phyloP scores from a whole-genome alignment of 2,329 filamentous ascomycete genomes.

The Trichoderma atrobrunneum region DNA sequence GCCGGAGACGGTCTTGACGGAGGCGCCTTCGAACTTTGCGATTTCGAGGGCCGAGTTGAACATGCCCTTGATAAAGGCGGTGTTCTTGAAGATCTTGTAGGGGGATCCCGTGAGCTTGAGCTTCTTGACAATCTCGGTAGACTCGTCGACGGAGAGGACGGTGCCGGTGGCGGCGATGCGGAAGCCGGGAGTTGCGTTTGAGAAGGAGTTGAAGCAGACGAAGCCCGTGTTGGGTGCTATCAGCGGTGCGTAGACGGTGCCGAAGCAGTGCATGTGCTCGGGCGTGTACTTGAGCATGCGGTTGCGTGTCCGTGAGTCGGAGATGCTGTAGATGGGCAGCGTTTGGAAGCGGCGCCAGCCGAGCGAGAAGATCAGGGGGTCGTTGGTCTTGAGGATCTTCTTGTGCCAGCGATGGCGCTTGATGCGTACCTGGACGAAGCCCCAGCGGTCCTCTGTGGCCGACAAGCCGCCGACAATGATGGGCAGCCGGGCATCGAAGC shows the following conservation, averaged over 20 bases:
- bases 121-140: conserved; percentile 98
- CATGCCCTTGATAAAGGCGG: conserved; percentile 98
- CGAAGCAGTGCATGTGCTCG: conserved; percentile 99
- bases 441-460: conserved; percentile 91
- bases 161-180: conserved; percentile 92
- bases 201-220: conserved; percentile 87
- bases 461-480: conserved; percentile 89
- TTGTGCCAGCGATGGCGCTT: conserved; percentile 99
- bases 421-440: conserved; percentile 91
- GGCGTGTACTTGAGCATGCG: conserved; percentile 99
- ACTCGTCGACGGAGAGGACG: conserved; percentile 90
- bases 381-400: conserved; percentile 97
- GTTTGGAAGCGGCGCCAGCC: conserved; percentile 96
- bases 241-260: conserved; percentile 89
- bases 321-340: conserved; percentile 89
- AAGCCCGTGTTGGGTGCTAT: conserved; percentile 96
- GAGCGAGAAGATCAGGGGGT: conserved; percentile 93
- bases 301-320: conserved; percentile 88
- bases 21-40: conserved; percentile 95
- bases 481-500: conserved; percentile 79
- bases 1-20: conserved; percentile 93
- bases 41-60: conserved; percentile 91
- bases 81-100: conserved; percentile 99
- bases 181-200: conserved; percentile 81
- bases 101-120: conserved; percentile 91